These are phyloP conservation scores for Sequoia sempervirens DNA, from an alignment of 75 land plant species.

Conservation along the genomic window DNA sequence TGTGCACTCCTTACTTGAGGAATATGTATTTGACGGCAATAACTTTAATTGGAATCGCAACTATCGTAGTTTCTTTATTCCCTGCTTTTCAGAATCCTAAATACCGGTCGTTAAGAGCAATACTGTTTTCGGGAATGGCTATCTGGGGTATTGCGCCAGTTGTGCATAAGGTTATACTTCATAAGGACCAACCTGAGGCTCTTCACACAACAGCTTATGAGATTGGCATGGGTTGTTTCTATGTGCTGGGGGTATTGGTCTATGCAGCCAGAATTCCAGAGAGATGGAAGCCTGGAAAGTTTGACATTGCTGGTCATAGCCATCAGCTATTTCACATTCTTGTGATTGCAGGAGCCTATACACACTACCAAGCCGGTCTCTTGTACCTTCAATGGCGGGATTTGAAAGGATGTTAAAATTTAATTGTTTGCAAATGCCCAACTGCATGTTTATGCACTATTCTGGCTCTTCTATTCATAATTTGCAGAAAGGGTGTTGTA, in stretches of 20 bases:
- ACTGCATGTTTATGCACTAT: not conserved
- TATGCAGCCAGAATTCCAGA: slow-evolving; percentile 79
- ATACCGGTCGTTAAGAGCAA: slow-evolving; percentile 50
- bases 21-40: slow-evolving; percentile 64
- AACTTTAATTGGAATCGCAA: slow-evolving; percentile 52
- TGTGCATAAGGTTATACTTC: slow-evolving; percentile 54
- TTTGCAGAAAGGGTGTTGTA: not conserved
- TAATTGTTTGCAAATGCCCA: not conserved
- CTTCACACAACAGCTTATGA: slow-evolving; percentile 55
- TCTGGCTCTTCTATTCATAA: not conserved
- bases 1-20: slow-evolving; percentile 71
- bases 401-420: slow-evolving; percentile 24
- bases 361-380: slow-evolving; percentile 68
- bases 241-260: slow-evolving; percentile 50
- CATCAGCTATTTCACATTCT: slow-evolving; percentile 80
- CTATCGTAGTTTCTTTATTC: slow-evolving; percentile 55
- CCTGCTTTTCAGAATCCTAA: slow-evolving; percentile 51
- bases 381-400: slow-evolving; percentile 51
- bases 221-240: slow-evolving; percentile 63
- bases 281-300: slow-evolving; percentile 69
- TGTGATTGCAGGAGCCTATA: slow-evolving; percentile 65
- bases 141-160: slow-evolving; percentile 80
- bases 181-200: slow-evolving; percentile 56
- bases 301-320: slow-evolving; percentile 78
- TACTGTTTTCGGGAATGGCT: slow-evolving; percentile 73